Conservation (phyloP, 768 basidiomycete species). For the Punctularia strigosozonata region DNA sequence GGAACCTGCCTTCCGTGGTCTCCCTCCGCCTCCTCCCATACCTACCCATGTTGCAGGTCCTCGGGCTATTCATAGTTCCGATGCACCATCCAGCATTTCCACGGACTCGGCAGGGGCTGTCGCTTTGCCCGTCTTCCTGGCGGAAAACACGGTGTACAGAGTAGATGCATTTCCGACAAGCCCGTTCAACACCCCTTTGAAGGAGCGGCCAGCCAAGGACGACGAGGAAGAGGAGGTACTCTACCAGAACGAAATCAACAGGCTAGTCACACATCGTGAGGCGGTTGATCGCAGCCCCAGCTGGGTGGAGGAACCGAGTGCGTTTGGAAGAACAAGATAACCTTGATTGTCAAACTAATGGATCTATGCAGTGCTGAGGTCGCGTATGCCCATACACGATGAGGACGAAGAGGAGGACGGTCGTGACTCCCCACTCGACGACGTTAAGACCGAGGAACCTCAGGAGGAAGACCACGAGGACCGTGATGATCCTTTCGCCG, state of each 20-base stretch:
- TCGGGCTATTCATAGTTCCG: conserved; percentile 37
- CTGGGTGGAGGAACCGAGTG: conserved; percentile 69
- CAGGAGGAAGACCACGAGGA: conserved; percentile 42
- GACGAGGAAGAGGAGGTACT: conserved; percentile 63
- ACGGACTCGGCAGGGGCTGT: conserved; percentile 30
- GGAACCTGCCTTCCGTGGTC: conserved; percentile 24
- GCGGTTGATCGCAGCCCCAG: conserved; percentile 50
- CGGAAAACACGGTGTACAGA: conserved; percentile 34
- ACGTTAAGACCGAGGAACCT: too few relatives aligned
- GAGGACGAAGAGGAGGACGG: conserved; percentile 40
- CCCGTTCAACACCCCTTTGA: conserved; percentile 61
- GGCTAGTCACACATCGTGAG: conserved; percentile 35
- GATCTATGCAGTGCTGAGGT: conserved; percentile 38
- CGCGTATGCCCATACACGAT: conserved; percentile 50
- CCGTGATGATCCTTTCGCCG: conserved; percentile 17
- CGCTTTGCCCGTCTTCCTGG: conserved; percentile 38
- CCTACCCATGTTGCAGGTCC: conserved; percentile 19
- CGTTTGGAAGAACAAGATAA: conserved; percentile 12
- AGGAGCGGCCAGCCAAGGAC: conserved; percentile 49
- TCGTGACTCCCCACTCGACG: too few relatives aligned
- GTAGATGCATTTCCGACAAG: conserved; percentile 55
- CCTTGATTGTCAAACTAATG: conserved; percentile 2
- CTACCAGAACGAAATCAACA: conserved; percentile 44
- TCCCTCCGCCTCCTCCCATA: conserved; percentile 33
- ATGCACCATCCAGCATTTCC: conserved; percentile 36